Conservation (phyloP, 2,329 filamentous ascomycete genomes). For the Verticillium nubilum region DNA sequence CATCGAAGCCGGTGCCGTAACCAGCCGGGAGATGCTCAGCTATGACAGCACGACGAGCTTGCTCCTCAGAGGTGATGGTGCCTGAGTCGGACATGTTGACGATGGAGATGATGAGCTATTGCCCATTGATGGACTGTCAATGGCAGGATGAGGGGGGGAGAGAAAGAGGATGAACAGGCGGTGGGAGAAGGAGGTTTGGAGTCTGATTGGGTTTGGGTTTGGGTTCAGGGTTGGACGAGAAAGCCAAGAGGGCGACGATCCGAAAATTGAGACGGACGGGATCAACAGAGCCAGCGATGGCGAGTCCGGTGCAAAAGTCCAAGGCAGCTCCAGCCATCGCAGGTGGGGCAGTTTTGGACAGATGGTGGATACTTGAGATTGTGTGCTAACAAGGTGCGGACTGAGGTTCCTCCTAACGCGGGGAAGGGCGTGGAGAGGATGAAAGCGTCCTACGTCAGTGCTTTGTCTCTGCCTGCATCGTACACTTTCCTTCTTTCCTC, state of each 20-base stretch:
- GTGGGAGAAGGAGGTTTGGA: not conserved
- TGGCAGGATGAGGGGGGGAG: not conserved
- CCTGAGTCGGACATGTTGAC: conserved; percentile 3
- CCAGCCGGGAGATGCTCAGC: conserved; percentile 11
- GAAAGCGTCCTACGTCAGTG: conserved; percentile 3
- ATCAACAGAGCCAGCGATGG: not conserved
- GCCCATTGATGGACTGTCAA: not conserved
- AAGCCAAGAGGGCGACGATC: not conserved
- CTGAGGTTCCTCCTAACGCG: not conserved
- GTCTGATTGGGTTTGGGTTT: too few species aligned
- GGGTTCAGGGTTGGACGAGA: not conserved
- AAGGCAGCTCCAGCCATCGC: not conserved
- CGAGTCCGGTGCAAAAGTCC: not conserved
- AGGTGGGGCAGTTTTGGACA: not conserved
- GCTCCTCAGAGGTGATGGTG: not conserved
- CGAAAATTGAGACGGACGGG: not conserved
- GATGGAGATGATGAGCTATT: not conserved
- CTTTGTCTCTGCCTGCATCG: not conserved
- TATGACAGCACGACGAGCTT: conserved; percentile 6
- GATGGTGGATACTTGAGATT: not conserved
- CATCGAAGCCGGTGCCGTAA: conserved; percentile 12
- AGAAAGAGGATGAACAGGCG: not conserved
- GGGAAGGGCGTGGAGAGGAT: not conserved
- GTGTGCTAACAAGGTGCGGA: not conserved
- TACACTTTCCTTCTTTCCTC: not conserved